Percentiles rank a stretch among this genome's conserved stretches.
These are phyloP conservation scores for Tricholoma matsutake DNA, from an alignment of 768 basidiomycete species.

Conservation along the genomic window DNA sequence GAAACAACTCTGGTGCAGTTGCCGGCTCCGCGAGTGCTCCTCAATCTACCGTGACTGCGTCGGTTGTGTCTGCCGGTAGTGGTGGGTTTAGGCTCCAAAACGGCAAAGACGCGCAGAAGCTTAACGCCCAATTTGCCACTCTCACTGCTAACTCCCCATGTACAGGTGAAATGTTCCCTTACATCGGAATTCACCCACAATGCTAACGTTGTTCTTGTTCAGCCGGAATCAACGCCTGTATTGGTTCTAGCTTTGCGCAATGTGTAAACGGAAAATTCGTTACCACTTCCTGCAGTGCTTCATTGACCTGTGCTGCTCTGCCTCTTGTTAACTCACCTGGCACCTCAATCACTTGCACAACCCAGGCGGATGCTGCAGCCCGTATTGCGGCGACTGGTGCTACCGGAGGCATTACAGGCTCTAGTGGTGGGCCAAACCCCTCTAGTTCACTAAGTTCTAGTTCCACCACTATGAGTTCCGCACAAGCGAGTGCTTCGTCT, in stretches of 20 bases:
- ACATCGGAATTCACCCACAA: not conserved
- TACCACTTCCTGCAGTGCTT: slow-evolving; percentile 24
- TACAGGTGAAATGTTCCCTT: slow-evolving; percentile 17
- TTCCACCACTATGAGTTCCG: slow-evolving; percentile 11
- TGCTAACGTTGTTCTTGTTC: slow-evolving; percentile 11
- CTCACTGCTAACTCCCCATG: slow-evolving; percentile 38
- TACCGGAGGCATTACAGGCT: slow-evolving; percentile 39
- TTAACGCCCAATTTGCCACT: slow-evolving; percentile 38
- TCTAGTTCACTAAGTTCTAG: not conserved
- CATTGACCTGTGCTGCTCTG: slow-evolving; percentile 37
- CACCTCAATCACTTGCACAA: slow-evolving; percentile 41
- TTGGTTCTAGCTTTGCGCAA: slow-evolving; percentile 42
- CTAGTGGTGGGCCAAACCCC: slow-evolving; percentile 6
- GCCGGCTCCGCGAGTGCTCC: not conserved
- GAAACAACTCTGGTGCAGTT: not conserved
- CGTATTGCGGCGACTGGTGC: slow-evolving; percentile 39
- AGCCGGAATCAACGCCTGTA: slow-evolving; percentile 43
- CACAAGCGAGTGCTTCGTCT: slow-evolving; percentile 1
- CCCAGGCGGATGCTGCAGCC: slow-evolving; percentile 30
- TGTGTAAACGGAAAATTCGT: slow-evolving; percentile 43
- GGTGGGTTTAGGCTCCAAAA: slow-evolving; percentile 31
- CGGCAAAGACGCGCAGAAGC: slow-evolving; percentile 34
- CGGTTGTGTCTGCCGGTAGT: slow-evolving; percentile 16
- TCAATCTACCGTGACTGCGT: slow-evolving; percentile 1
- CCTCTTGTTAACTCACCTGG: slow-evolving; percentile 42